Evolutionary conservation across 192 early-diverging fungal species (phyloP).

Genomic region (Tieghemiomyces parasiticus): DNA sequence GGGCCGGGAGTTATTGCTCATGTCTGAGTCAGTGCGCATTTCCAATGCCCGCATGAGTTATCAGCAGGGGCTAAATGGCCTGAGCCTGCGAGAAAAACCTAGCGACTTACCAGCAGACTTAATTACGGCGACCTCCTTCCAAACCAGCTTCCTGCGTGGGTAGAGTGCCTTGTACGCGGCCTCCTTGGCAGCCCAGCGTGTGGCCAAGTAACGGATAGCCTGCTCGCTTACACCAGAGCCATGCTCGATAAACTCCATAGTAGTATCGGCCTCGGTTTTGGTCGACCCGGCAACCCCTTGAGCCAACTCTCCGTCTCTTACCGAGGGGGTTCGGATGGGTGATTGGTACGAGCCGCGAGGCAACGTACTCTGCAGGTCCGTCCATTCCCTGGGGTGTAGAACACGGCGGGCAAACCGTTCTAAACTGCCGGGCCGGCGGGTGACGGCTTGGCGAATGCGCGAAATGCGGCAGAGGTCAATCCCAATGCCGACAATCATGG

Average conservation of each 20-base stretch:
- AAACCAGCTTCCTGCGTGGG: constrained; percentile 34
- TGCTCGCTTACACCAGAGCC: too few species aligned
- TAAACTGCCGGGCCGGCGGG: background rate
- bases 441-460: background rate
- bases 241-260: too few species aligned
- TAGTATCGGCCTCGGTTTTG: too few species aligned
- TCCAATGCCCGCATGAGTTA: too few species aligned
- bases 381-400: background rate
- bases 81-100: background rate
- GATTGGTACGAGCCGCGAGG: background rate
- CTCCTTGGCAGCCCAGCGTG: constrained; percentile 59
- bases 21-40: too few species aligned
- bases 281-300: background rate
- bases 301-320: background rate
- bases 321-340: background rate
- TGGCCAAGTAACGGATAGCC: constrained; percentile 11
- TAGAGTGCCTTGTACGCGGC: constrained; percentile 58
- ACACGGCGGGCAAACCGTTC: background rate
- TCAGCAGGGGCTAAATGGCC: background rate
- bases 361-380: background rate
- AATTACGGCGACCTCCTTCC: constrained; percentile 42
- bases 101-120: constrained; percentile 29
- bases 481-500: background rate
- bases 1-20: too few species aligned
- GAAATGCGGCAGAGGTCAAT: background rate